These are phyloP conservation scores for Podila minutissima DNA, from an alignment of 192 early-diverging fungal genomes.

Conservation along the genomic window DNA sequence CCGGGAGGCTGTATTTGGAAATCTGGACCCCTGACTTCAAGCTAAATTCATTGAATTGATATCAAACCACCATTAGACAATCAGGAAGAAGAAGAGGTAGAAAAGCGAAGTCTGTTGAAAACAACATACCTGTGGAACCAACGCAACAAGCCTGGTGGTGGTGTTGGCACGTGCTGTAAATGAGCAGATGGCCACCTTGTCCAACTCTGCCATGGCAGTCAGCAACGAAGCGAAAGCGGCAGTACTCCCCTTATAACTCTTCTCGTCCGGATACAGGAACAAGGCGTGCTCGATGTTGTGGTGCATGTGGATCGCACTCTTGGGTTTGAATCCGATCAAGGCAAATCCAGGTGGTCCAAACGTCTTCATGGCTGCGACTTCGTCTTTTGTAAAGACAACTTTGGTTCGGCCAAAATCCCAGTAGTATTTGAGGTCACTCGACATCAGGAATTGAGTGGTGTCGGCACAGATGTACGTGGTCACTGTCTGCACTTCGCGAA, in stretches of 20 bases:
- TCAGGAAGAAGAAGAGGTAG: background rate
- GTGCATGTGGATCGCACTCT: constrained; percentile 53
- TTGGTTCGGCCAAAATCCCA: constrained; percentile 77
- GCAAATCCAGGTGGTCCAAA: constrained; percentile 70
- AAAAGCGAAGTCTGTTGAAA: background rate
- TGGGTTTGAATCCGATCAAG: constrained; percentile 79
- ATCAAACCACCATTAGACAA: too few species aligned
- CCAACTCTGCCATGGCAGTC: constrained; percentile 59
- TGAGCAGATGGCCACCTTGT: constrained; percentile 75
- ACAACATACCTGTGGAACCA: constrained; percentile 72
- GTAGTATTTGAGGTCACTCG: constrained; percentile 71
- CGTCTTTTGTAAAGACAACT: constrained; percentile 80
- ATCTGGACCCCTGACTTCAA: constrained; percentile 59
- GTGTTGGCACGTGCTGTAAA: constrained; percentile 64
- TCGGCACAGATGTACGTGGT: constrained; percentile 73
- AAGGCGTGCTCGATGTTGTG: constrained; percentile 71
- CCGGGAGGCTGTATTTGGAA: constrained; percentile 68
- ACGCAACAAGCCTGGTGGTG: constrained; percentile 68
- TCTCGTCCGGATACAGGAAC: constrained; percentile 84
- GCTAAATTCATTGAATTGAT: constrained; percentile 19
- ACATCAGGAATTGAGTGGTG: constrained; percentile 58
- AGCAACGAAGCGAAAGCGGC: constrained; percentile 76
- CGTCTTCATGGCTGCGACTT: constrained; percentile 66
- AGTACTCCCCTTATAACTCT: constrained; percentile 74
- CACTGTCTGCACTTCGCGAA: constrained; percentile 63